Base-by-base conservation (phyloP, 192 early-diverging fungal species). In the Coemansia sp. region DNA sequence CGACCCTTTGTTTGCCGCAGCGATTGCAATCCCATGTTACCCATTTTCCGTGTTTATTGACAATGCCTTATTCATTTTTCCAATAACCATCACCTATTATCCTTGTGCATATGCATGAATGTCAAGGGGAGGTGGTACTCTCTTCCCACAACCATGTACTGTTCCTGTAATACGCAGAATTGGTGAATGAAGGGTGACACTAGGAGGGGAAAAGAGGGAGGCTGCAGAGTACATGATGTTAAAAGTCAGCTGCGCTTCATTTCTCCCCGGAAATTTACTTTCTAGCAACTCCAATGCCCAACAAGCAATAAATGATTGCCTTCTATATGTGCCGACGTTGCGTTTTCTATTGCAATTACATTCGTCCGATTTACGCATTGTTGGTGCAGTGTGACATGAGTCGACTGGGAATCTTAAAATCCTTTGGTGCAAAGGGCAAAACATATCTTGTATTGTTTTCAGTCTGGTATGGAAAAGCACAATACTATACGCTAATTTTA, bases 201-300 rank as follows among this genome's bases (percentile, higher is more conserved):
- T 40, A 15, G 16, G 10, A 40, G 39, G 9, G 23, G 15, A 51
- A 51, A 26, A 6, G 5, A 9, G 48, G 25, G 48, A 51, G 25
- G 48, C 48, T 13, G 48, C 48, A 51, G 3, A 51, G 48, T 51
- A 51, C 48, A 25, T 26, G 23, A 13, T 21, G 48, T 9, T 51
- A 51, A 51, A 51, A 51, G 48, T 51, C 48, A 51, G 48, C 48
- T 51, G 48, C 26, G 48, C 25, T 51, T 26, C 5, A 13, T 25
- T 49, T 49, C 12, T 12, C 25, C 43, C 43, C n/a, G 21, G 6
- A 8, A 7, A 7, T 51, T 26, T 51, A 4, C 21, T 16, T 28
- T 51, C 25, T 15, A 51, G 23, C 21, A 1, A 1, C 21, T 26
- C 23, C 48, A 51, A 51, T 51, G 48, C 5, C 15, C 23, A 51